Percentiles rank a stretch among this genome's conserved stretches.
Evolutionary conservation across 2,329 filamentous ascomycete species (phyloP).

Genomic region (Bimuria novae-zelandiae): DNA sequence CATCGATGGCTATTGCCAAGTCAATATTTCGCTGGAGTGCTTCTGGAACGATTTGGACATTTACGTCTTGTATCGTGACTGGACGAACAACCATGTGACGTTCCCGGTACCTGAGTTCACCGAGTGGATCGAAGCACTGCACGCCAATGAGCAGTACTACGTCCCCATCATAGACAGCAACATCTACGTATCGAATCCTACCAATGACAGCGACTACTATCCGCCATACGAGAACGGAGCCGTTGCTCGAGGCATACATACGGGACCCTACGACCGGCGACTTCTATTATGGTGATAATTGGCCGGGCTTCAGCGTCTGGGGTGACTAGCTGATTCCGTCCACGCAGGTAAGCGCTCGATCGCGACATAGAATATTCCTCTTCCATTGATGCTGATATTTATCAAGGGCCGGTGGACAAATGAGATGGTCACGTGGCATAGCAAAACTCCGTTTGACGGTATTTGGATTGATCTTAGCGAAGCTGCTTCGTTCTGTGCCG

Average conservation of each 20-base stretch:
- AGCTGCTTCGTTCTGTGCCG: slow-evolving; percentile 66
- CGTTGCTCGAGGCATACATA: slow-evolving; percentile 52
- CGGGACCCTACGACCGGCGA: slow-evolving; percentile 55
- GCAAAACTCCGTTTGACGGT: slow-evolving; percentile 57
- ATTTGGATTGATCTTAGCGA: slow-evolving; percentile 65
- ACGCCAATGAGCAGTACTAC: slow-evolving; percentile 59
- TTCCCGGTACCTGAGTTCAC: slow-evolving; percentile 55
- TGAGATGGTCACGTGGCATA: slow-evolving; percentile 53
- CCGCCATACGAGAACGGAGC: slow-evolving; percentile 53
- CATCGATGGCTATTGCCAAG: slow-evolving; percentile 56
- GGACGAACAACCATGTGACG: slow-evolving; percentile 57
- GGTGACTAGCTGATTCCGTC: slow-evolving; percentile 63
- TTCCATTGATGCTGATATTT: neutral
- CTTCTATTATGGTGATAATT: slow-evolving; percentile 56
- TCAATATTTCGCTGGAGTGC: slow-evolving; percentile 55
- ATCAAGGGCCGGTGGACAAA: slow-evolving; percentile 55
- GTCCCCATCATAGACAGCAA: slow-evolving; percentile 63
- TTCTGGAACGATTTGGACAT: slow-evolving; percentile 48
- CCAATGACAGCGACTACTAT: slow-evolving; percentile 64
- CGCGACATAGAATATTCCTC: neutral
- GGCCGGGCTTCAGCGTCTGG: slow-evolving; percentile 62
- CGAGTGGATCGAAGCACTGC: slow-evolving; percentile 55
- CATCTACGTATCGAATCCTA: slow-evolving; percentile 70
- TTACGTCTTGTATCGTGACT: slow-evolving; percentile 56
- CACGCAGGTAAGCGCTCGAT: slow-evolving; percentile 56